Base-by-base conservation (phyloP, 176 grass and related monocot genomes). In the Carex cristatella region DNA sequence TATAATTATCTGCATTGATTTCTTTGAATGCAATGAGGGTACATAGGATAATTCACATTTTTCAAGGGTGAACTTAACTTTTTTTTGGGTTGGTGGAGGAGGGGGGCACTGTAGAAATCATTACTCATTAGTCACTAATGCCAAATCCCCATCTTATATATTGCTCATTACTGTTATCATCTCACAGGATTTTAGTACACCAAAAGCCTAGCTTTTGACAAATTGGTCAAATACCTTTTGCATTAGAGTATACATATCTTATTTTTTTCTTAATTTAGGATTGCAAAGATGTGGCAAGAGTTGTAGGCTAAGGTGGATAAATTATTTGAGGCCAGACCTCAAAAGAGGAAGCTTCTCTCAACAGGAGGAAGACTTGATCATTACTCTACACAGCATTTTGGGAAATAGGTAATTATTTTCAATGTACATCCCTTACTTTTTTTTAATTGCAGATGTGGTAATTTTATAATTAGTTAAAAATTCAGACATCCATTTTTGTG, bases 251-350 rank as follows among this genome's bases (percentile, higher is more conserved):
- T 54, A 54, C 12, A 37, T 13, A 66, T 73, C 16, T 44, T 42
- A 37, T 18, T 69, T 53, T 33, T 15, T 16, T 33, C 10, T 11
- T 49, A 40, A 40, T 9, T 6, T 89, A 95, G 94, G 91, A 11
- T 84, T 97, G 72, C 94, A 97, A 90, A 91, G 94, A 87, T 97
- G 94, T 90, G 94, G 94, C 62, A 97, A 97, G 88, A 97, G 94
- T 87, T 97, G 94, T 82, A 80, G 94, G 35, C 91, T 97, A 31
- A 90, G 94, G 76, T 97, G 94, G 94, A 97, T 97, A 71, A 97
- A 97, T 81, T 97, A 97, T 85, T 79, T 97, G 58, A 90, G 94
- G 33, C 94, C 94, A 6, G 91, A 97, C 85, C 91, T 97, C 7
- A 97, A 97, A 83, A 90, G 94, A 65, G 91, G 94, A 15, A 94